Evolutionary conservation across 129 eudicot species (phyloP), one percentile per base, ranked within the genome.

Genomic region (Pittosporum tobira): DNA sequence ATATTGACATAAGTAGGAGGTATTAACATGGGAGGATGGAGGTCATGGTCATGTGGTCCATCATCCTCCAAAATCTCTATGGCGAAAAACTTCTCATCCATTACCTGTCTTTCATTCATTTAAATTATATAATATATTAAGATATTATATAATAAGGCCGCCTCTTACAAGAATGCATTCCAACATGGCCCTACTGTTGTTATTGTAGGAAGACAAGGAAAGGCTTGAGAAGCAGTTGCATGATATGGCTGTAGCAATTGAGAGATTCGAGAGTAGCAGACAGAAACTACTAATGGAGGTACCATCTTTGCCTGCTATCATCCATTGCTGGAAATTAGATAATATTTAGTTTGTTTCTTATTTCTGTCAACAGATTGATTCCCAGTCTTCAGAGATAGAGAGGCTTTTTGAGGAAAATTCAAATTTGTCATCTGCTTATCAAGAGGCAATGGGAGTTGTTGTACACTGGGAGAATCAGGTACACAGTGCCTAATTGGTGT

Each of bases 321-420:
- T 48, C 30, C 36, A 63, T 66, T 44, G 50, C 61, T 0, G 15
- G 20, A 61, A 54, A n/a, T 19, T 27, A 38, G 30, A n/a, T n/a
- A 29, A 57, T 24, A 25, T 7, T 49, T 30, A 40, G 7, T 46
- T 56, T 66, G 53, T 20, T 57, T 59, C 51, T 43, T 48, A 27
- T 28, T 28, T 56, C 18, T 53, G 28, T 61, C 29, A 53, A 53
- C 87, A 90, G 97, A 81, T 90, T 75, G 97, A 90, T 72, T 85
- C 97, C 24, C 97, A 90, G 66, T 90, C 97, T 61, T 80, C 95
- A 18, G 97, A 90, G 72, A 85, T 90, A 70, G 97, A 90, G 75
- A 90, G 78, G 62, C 95, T 90, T 16, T 90, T 90, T 37, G 97
- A 90, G 77, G 97, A 90, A 75, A 90, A 90, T 72, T 79, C 95